phyloP scores from a whole-genome alignment of 73 alveolate genomes.

The Tetrahymena elliotti region DNA sequence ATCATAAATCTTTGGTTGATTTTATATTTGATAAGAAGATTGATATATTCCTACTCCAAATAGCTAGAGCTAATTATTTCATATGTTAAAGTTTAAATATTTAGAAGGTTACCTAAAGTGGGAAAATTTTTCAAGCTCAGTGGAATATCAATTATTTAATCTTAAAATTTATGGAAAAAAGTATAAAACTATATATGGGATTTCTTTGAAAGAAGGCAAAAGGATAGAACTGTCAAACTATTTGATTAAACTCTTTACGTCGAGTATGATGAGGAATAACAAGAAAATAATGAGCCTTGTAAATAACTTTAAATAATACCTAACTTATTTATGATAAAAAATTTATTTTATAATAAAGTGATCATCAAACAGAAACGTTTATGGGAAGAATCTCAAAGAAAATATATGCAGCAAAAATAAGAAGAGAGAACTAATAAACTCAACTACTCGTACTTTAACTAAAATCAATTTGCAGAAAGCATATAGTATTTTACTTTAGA shows the following conservation, averaged over 20 bases:
- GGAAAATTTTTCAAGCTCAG: neutral
- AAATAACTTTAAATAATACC: neutral
- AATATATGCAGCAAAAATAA: neutral
- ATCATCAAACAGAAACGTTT: neutral
- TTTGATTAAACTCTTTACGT: neutral
- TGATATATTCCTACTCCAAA: neutral
- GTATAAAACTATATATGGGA: neutral
- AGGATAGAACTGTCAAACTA: neutral
- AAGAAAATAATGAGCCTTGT: neutral
- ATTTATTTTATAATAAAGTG: neutral
- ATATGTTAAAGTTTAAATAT: neutral
- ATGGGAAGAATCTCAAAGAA: neutral
- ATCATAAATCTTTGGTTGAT: neutral
- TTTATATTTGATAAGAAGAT: neutral
- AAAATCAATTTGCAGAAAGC: neutral
- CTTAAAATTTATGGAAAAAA: neutral
- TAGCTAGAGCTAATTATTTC: neutral
- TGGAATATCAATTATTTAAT: neutral
- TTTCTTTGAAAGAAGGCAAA: neutral
- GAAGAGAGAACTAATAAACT: neutral
- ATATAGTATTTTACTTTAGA: neutral
- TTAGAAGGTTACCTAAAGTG: neutral
- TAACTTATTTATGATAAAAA: neutral
- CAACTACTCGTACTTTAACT: neutral
- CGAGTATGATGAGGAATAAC: neutral